Evolutionary conservation across 2,329 filamentous ascomycete species (phyloP).

Genomic region (Dactylellina leptospora): DNA sequence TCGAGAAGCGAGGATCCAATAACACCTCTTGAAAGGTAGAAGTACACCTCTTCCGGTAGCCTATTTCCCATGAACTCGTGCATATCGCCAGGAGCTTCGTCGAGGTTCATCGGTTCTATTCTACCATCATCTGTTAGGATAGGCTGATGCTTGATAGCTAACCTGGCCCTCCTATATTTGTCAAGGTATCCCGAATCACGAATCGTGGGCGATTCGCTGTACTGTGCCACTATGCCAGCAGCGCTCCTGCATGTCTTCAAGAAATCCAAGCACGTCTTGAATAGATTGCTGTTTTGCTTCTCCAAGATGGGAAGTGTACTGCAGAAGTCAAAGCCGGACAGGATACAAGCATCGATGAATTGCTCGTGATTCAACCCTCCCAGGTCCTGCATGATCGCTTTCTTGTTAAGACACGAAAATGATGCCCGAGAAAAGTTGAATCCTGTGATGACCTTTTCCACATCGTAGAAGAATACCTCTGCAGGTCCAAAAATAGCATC

Average conservation of each 20-base stretch:
- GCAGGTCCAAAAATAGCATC: slow-evolving; percentile 57
- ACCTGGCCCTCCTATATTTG: slow-evolving; percentile 83
- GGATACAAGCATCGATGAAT: slow-evolving; percentile 83
- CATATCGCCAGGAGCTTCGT: slow-evolving; percentile 80
- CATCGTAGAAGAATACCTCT: slow-evolving; percentile 58
- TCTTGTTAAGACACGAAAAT: slow-evolving; percentile 73
- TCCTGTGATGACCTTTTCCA: slow-evolving; percentile 59
- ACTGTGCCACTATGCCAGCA: slow-evolving; percentile 76
- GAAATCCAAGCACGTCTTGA: slow-evolving; percentile 80
- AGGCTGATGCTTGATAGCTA: slow-evolving; percentile 87
- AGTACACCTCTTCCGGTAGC: slow-evolving; percentile 86
- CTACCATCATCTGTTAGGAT: slow-evolving; percentile 80
- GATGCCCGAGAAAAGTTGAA: slow-evolving; percentile 75
- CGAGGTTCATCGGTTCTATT: slow-evolving; percentile 76
- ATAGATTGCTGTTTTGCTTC: slow-evolving; percentile 66
- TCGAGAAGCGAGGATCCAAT: slow-evolving; percentile 81
- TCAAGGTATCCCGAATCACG: slow-evolving; percentile 80
- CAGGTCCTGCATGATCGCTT: slow-evolving; percentile 74
- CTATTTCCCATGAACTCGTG: slow-evolving; percentile 91
- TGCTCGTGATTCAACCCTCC: slow-evolving; percentile 71
- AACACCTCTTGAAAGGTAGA: slow-evolving; percentile 85
- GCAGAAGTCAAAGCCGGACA: slow-evolving; percentile 83
- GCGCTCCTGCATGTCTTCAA: slow-evolving; percentile 74
- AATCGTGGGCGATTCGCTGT: slow-evolving; percentile 78
- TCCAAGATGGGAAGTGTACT: slow-evolving; percentile 80